These are phyloP conservation scores for Colletotrichum cuscutae DNA, from an alignment of 2,329 filamentous ascomycete genomes.

Conservation along the genomic window DNA sequence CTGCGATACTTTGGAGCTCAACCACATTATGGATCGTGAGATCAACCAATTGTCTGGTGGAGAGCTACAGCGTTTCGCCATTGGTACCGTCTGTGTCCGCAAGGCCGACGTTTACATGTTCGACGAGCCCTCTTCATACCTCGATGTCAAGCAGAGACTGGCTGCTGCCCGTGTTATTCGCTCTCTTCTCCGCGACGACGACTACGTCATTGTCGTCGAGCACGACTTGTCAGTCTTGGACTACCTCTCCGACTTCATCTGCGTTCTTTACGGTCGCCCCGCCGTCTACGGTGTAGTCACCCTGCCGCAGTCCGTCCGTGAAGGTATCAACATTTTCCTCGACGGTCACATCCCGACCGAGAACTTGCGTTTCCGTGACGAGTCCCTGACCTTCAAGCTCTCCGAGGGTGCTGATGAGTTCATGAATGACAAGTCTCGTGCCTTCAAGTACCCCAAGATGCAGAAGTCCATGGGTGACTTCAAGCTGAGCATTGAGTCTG, in stretches of 20 bases:
- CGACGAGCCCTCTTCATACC: constrained; percentile 97
- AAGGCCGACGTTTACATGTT: constrained; percentile 99
- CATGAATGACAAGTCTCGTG: constrained; percentile 83
- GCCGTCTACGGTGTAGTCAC: constrained; percentile 98
- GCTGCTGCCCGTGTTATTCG: constrained; percentile 93
- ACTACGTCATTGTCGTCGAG: constrained; percentile 99
- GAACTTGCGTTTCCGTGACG: constrained; percentile 97
- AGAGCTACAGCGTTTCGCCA: constrained; percentile 97
- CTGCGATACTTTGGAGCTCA: constrained; percentile 84
- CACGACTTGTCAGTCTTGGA: constrained; percentile 99
- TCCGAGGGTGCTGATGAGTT: constrained; percentile 91
- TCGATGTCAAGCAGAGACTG: constrained; percentile 99
- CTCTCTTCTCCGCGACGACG: constrained; percentile 85
- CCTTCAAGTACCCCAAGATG: constrained; percentile 90
- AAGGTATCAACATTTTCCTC: constrained; percentile 99
- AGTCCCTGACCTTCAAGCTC: constrained; percentile 95
- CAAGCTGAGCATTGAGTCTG: constrained; percentile 82
- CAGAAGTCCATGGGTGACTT: constrained; percentile 93
- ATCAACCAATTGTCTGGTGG: constrained; percentile 92
- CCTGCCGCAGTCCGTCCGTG: constrained; percentile 92
- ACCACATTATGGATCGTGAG: constrained; percentile 91
- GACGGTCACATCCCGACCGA: constrained; percentile 98
- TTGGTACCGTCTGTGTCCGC: constrained; percentile 94
- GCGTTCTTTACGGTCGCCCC: constrained; percentile 94
- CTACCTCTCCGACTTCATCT: constrained; percentile 98